These are phyloP conservation scores for Yarrowia sp. DNA, from an alignment of 805 yeast genomes.

Conservation along the genomic window DNA sequence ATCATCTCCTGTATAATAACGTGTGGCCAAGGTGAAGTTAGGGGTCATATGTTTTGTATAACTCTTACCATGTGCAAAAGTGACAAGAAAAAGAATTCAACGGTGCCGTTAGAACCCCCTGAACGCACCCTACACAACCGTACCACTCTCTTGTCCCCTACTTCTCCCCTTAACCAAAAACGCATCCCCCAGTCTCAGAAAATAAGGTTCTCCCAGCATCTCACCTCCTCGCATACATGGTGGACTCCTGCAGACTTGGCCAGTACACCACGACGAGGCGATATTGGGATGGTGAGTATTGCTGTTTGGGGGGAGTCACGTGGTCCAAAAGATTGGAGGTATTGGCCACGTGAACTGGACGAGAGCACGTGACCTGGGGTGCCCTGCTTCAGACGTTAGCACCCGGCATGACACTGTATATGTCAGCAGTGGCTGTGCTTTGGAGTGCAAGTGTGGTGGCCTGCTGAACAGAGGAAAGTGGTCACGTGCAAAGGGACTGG, in stretches of 20 bases:
- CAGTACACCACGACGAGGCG: slow-evolving; percentile 1
- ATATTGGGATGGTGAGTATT: neutral
- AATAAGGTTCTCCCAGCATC: neutral
- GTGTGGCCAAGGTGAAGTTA: too few species aligned
- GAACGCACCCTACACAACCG: neutral
- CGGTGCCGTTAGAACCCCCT: neutral
- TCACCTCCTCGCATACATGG: neutral
- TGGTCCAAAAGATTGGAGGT: neutral
- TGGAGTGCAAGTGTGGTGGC: too few species aligned
- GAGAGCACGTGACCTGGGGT: too few species aligned
- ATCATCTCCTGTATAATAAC: too few species aligned
- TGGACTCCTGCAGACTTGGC: neutral
- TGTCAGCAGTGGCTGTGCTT: neutral
- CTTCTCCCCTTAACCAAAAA: neutral
- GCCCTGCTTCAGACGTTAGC: too few species aligned
- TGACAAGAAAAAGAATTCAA: too few species aligned
- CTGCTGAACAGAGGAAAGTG: too few species aligned
- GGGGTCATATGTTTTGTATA: too few species aligned
- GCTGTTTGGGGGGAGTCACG: neutral
- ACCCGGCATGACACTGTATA: too few species aligned
- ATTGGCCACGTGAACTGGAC: neutral
- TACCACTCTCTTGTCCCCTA: too few species aligned
- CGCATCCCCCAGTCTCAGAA: neutral
- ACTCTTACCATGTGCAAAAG: too few species aligned
- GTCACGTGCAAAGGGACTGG: too few species aligned